Conservation (phyloP, 225 moss, liverwort and hornwort genomes). For the Neckera pumila region DNA sequence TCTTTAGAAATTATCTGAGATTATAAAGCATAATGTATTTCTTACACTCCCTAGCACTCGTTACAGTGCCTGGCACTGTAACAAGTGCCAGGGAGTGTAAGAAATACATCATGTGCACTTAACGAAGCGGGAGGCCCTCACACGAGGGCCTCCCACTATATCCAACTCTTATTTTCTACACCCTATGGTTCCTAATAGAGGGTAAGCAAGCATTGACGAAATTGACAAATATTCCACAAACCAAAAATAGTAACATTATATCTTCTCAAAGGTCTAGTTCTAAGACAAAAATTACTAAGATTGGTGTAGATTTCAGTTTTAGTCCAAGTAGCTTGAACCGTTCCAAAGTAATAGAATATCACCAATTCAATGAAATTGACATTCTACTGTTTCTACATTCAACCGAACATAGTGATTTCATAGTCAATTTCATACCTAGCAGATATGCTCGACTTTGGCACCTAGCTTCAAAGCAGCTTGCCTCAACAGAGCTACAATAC, state of each 20-base stretch:
- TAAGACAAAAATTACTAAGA: background rate
- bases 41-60: too few relatives aligned
- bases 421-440: background rate
- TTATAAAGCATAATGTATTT: too few relatives aligned
- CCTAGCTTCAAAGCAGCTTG: background rate
- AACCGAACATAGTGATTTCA: background rate
- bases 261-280: background rate
- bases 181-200: background rate
- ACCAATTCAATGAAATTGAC: background rate
- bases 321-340: rapidly evolving
- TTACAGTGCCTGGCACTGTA: too few relatives aligned
- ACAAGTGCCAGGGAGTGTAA: too few relatives aligned
- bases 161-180: background rate
- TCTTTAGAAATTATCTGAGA: too few relatives aligned
- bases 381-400: background rate
- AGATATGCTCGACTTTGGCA: background rate
- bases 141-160: too few relatives aligned
- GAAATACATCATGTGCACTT: too few relatives aligned
- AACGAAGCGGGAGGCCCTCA: too few relatives aligned
- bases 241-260: too few relatives aligned
- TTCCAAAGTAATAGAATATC: background rate
- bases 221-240: too few relatives aligned
- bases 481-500: background rate
- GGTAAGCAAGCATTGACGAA: background rate
- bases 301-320: background rate